phyloP scores from a whole-genome alignment of 2,329 filamentous ascomycete species.

The Aspergillus texensis region DNA sequence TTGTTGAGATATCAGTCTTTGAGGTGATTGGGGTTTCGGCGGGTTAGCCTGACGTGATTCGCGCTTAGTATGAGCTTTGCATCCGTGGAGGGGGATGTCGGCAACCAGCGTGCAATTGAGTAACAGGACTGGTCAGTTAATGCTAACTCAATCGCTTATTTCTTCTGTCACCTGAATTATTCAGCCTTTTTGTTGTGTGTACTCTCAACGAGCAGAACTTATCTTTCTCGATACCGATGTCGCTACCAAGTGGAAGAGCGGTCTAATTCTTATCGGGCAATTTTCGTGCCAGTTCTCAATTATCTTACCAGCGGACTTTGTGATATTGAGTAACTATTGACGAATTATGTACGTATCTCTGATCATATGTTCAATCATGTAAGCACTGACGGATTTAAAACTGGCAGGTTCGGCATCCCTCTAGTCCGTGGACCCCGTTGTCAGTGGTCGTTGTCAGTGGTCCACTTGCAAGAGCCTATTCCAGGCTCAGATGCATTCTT shows the following conservation, averaged over 20 bases:
- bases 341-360: not conserved
- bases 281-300: not conserved
- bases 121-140: not conserved
- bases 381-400: not conserved
- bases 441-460: constrained; percentile 35
- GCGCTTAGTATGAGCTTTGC: constrained; percentile 3
- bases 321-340: not conserved
- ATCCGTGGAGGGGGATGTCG: not conserved
- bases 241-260: not conserved
- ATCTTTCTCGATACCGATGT: not conserved
- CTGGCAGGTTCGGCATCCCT: constrained; percentile 17
- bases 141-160: not conserved
- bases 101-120: not conserved
- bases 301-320: not conserved
- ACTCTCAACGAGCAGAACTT: not conserved
- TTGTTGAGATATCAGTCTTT: not conserved
- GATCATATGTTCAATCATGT: not conserved
- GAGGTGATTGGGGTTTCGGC: not conserved
- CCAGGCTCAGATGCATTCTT: constrained; percentile 37
- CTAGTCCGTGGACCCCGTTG: constrained; percentile 44
- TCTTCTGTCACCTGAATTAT: not conserved
- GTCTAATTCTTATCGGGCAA: not conserved
- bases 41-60: not conserved
- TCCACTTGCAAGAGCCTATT: constrained; percentile 41
- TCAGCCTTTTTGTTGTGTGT: not conserved